These are phyloP conservation scores for Carallia brachiata DNA, from an alignment of 345 rosid genomes.

Conservation along the genomic window DNA sequence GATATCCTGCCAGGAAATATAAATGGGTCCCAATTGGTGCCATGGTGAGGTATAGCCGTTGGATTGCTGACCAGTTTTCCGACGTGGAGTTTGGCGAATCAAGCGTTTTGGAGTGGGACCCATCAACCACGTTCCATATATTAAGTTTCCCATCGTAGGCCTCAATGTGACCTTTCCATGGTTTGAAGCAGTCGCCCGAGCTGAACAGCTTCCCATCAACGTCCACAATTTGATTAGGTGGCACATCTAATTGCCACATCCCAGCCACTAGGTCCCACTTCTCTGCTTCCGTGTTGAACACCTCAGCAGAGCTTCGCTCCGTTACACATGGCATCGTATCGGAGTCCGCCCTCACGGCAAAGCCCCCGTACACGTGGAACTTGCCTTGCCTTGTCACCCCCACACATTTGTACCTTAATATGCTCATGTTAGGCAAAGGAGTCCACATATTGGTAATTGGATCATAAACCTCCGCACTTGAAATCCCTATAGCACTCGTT, in stretches of 20 bases:
- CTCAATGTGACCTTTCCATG: slow-evolving; percentile 64
- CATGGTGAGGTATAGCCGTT: slow-evolving; percentile 42
- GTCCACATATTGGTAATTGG: slow-evolving; percentile 36
- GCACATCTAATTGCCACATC: slow-evolving; percentile 66
- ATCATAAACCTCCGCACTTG: slow-evolving; percentile 41
- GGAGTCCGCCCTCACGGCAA: slow-evolving; percentile 29
- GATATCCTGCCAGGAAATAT: slow-evolving; percentile 44
- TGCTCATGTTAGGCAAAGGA: slow-evolving; percentile 35
- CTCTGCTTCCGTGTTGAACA: slow-evolving; percentile 29
- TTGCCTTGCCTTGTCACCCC: slow-evolving; percentile 54
- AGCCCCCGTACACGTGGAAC: slow-evolving; percentile 50
- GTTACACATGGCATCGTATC: slow-evolving; percentile 31
- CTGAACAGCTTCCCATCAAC: slow-evolving; percentile 42
- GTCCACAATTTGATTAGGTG: slow-evolving; percentile 53
- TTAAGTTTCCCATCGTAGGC: slow-evolving; percentile 38
- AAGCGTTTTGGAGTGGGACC: slow-evolving; percentile 29
- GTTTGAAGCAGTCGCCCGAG: slow-evolving; percentile 55
- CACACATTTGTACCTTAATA: slow-evolving; percentile 44
- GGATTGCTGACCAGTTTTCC: slow-evolving; percentile 24
- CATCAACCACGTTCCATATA: slow-evolving; percentile 52
- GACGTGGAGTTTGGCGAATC: slow-evolving; percentile 21
- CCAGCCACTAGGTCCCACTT: slow-evolving; percentile 44
- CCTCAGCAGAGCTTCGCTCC: slow-evolving; percentile 57
- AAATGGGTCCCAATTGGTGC: slow-evolving; percentile 45
- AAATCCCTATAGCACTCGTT: slow-evolving; percentile 26